phyloP scores from a whole-genome alignment of 106 monocot genomes.

The Hemerocallis citrina region DNA sequence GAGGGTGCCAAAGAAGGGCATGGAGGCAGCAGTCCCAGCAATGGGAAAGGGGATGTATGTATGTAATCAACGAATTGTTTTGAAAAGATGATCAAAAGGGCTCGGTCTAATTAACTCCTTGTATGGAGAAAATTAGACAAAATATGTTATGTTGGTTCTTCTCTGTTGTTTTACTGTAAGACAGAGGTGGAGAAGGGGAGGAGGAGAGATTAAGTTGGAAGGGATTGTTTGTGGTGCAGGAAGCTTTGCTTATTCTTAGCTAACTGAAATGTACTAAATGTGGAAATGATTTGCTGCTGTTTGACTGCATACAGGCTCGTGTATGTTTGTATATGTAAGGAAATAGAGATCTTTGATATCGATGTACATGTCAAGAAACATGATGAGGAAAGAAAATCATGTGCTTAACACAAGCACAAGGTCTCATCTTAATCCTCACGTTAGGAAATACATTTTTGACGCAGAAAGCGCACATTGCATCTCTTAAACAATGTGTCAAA shows the following conservation, averaged over 20 bases:
- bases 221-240: not conserved
- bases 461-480: not conserved
- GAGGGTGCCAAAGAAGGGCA: conserved; percentile 12
- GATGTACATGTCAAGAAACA: not conserved
- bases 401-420: not conserved
- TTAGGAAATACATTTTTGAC: too few relatives aligned
- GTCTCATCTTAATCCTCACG: not conserved
- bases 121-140: not conserved
- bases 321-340: not conserved
- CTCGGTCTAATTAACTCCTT: not conserved
- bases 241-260: not conserved
- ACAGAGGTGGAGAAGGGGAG: not conserved
- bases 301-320: not conserved
- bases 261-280: conserved; percentile 1
- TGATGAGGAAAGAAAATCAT: not conserved
- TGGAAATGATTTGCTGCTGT: not conserved
- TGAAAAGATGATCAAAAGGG: not conserved
- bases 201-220: conserved; percentile 2
- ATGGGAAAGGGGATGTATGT: conserved; percentile 3
- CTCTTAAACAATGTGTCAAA: too few relatives aligned
- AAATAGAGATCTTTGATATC: not conserved
- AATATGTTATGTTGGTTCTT: not conserved
- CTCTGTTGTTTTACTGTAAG: not conserved
- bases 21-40: conserved; percentile 14
- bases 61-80: not conserved